phyloP scores from a whole-genome alignment of 257 asterid species.

The Oldenlandia corymbosa region DNA sequence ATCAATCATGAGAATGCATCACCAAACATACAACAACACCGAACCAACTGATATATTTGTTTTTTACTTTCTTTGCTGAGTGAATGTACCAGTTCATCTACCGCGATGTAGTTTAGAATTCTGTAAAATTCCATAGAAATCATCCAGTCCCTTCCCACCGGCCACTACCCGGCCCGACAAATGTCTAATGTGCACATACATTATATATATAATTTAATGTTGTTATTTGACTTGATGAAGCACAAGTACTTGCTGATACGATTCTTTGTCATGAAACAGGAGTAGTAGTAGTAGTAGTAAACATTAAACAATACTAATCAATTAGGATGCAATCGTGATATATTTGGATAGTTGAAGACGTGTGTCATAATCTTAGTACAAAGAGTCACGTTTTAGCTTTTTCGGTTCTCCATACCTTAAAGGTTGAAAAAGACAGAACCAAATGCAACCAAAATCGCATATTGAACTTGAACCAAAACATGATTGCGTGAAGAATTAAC shows the following conservation, averaged over 20 bases:
- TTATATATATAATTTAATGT: too few relatives aligned
- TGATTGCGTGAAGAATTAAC: too few relatives aligned
- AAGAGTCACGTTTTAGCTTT: background rate
- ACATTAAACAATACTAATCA: too few relatives aligned
- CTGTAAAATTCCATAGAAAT: background rate
- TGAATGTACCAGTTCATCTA: constrained; percentile 1
- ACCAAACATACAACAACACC: constrained; percentile 52
- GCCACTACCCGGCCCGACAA: background rate
- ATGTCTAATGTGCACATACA: constrained; percentile 4
- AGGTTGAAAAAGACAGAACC: too few relatives aligned
- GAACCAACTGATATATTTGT: constrained; percentile 5
- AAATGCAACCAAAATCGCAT: background rate
- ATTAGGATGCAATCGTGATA: too few relatives aligned
- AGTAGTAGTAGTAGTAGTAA: too few relatives aligned
- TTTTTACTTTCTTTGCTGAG: background rate
- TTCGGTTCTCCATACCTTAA: too few relatives aligned
- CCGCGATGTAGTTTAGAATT: background rate
- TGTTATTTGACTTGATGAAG: background rate
- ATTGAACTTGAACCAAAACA: background rate
- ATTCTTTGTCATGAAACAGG: too few relatives aligned
- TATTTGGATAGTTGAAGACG: background rate
- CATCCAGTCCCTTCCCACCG: background rate
- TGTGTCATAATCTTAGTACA: background rate
- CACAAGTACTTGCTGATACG: too few relatives aligned
- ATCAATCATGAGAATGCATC: constrained; percentile 45